Evolutionary conservation across 75 land plant species (phyloP).

Genomic region (Pseudotsuga menziesii): DNA sequence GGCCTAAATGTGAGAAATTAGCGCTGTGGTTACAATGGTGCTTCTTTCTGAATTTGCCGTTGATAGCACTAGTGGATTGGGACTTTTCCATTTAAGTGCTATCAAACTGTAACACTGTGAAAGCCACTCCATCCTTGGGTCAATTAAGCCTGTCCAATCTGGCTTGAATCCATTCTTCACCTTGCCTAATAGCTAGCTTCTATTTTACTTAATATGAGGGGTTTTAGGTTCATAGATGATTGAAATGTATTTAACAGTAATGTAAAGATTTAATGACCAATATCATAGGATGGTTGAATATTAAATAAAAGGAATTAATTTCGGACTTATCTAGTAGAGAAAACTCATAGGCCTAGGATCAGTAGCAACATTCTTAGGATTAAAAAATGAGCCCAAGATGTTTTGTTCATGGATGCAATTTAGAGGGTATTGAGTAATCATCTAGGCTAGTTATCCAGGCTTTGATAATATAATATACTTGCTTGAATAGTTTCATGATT

Average conservation of each 20-base stretch:
- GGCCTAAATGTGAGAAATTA: too few species aligned
- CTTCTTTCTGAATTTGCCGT: too few species aligned
- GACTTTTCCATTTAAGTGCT: too few species aligned
- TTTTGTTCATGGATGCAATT: background rate
- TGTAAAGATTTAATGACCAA: background rate
- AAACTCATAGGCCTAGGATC: background rate
- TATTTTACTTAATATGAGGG: too few species aligned
- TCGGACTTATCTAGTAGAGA: background rate
- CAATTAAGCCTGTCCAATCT: too few species aligned
- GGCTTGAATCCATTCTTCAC: too few species aligned
- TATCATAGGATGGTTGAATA: background rate
- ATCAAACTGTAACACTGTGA: too few species aligned
- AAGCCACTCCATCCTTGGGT: too few species aligned
- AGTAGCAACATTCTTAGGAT: background rate
- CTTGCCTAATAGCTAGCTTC: too few species aligned
- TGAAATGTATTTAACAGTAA: background rate
- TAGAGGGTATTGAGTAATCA: background rate
- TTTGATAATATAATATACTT: background rate
- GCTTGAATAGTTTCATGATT: background rate
- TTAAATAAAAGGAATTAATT: background rate
- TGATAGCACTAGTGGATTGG: too few species aligned
- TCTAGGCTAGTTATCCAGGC: background rate
- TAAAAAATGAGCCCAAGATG: too few species aligned
- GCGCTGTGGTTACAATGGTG: too few species aligned
- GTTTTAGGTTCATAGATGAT: background rate